Percentiles rank a stretch among this genome's conserved stretches.
Evolutionary conservation across 208 protist genomes (phyloP).

Genomic region (Phytomonas sp.): DNA sequence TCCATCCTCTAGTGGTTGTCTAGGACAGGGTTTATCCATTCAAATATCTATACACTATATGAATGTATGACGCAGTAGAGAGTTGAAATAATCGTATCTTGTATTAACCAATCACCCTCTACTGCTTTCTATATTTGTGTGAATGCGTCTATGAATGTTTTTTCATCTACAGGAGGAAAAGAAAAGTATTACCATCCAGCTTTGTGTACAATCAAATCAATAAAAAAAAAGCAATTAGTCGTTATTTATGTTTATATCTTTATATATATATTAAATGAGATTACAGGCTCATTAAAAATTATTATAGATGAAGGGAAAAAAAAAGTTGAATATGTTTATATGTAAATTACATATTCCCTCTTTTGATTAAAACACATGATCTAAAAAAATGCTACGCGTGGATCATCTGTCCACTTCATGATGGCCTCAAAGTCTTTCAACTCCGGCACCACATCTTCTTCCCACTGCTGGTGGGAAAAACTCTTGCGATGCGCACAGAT

Average conservation of each 20-base stretch:
- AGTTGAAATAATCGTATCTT: background rate
- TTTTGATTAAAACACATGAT: background rate
- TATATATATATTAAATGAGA: background rate
- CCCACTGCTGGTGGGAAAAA: conserved; percentile 28
- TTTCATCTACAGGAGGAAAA: background rate
- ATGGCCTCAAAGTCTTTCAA: conserved; percentile 32
- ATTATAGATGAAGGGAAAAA: background rate
- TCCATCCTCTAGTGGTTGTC: no score
- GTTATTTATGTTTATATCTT: background rate
- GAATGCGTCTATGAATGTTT: background rate
- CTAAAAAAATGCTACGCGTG: background rate
- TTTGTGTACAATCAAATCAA: background rate
- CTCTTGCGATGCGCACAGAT: conserved; percentile 15
- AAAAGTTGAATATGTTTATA: background rate
- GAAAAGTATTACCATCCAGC: background rate
- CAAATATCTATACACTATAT: conserved; percentile 5
- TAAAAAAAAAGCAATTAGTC: background rate
- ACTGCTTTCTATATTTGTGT: background rate
- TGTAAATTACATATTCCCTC: no score
- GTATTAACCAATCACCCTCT: background rate
- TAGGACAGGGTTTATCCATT: no score
- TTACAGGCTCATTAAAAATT: background rate
- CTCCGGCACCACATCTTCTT: conserved; percentile 32
- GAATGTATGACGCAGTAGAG: conserved; percentile 6
- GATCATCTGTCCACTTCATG: background rate